These are phyloP conservation scores for Conticribra guillardii DNA, from an alignment of 108 stramenopile genomes.

Conservation along the genomic window DNA sequence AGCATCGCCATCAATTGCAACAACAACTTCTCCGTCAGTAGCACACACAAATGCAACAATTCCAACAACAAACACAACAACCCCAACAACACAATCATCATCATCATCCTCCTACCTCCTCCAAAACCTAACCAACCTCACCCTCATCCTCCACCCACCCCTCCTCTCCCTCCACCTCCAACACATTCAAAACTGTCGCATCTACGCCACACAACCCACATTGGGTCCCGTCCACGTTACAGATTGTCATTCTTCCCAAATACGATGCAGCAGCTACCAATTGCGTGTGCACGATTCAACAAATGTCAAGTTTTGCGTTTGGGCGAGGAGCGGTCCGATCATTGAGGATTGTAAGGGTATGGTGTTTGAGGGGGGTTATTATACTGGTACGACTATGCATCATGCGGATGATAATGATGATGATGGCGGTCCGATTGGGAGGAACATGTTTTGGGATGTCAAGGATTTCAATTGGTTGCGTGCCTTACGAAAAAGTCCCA, in stretches of 20 bases:
- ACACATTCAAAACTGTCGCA: constrained; percentile 32
- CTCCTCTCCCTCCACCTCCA: constrained; percentile 51
- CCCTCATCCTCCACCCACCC: constrained; percentile 29
- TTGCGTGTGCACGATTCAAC: constrained; percentile 51
- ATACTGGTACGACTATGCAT: background rate
- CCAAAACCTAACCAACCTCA: constrained; percentile 37
- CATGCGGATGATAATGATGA: background rate
- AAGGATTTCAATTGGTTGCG: constrained; percentile 56
- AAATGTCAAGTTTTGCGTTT: constrained; percentile 39
- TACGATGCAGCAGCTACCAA: constrained; percentile 37
- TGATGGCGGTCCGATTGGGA: constrained; percentile 4
- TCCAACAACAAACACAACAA: background rate
- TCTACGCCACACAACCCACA: constrained; percentile 33
- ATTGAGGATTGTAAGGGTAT: constrained; percentile 51
- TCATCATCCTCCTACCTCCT: constrained; percentile 40
- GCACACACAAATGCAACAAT: background rate
- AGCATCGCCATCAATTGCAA: too few species aligned
- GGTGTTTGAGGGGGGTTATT: constrained; percentile 42
- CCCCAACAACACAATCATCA: background rate
- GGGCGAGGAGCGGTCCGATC: constrained; percentile 47
- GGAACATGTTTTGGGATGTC: constrained; percentile 57
- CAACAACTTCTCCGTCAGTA: constrained; percentile 14
- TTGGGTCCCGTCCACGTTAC: constrained; percentile 50
- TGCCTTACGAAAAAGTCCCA: constrained; percentile 43
- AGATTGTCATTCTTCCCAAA: constrained; percentile 25